A percentile compares a stretch with the other conserved stretches of the same genome.
phyloP scores from a whole-genome alignment of 495 filamentous ascomycete species.

The Lineolata rhizophorae region DNA sequence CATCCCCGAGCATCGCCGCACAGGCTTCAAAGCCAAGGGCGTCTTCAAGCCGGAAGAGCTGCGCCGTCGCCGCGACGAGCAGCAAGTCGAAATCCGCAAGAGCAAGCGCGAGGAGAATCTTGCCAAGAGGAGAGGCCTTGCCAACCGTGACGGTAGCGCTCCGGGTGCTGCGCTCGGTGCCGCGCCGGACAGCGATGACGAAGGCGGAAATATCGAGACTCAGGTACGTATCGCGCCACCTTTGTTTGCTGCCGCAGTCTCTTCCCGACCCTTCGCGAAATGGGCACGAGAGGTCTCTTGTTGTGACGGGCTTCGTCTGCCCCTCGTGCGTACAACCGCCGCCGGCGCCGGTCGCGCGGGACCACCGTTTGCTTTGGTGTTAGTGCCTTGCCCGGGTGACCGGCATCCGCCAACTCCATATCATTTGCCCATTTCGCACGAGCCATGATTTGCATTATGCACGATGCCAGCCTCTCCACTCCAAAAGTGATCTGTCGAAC shows the following conservation, averaged over 20 bases:
- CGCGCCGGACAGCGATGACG: constrained; percentile 91
- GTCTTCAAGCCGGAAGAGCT: constrained; percentile 98
- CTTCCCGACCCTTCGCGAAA: constrained; percentile 1
- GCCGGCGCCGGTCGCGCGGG: no score
- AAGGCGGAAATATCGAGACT: constrained; percentile 75
- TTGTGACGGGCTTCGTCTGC: not conserved
- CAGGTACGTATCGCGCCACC: constrained; percentile 54
- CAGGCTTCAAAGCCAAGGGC: constrained; percentile 95
- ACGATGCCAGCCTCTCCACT: no score
- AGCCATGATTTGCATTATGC: no score
- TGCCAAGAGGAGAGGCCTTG: constrained; percentile 91
- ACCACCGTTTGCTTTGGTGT: no score
- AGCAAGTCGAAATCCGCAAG: constrained; percentile 96
- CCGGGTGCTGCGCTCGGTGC: constrained; percentile 72
- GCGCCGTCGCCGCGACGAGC: constrained; percentile 92
- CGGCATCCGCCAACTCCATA: no score
- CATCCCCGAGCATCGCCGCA: constrained; percentile 98
- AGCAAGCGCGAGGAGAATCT: constrained; percentile 96
- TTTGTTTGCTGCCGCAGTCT: constrained; percentile 5
- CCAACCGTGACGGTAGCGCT: constrained; percentile 48
- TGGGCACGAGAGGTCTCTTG: no score
- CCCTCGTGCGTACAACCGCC: not conserved
- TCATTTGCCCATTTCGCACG: no score
- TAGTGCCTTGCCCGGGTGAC: no score
- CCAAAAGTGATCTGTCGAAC: no score